Percentiles rank a stretch among this genome's conserved stretches.
These are phyloP conservation scores for Setaria italica DNA, from an alignment of 202 grass and related monocot genomes.

Conservation along the genomic window DNA sequence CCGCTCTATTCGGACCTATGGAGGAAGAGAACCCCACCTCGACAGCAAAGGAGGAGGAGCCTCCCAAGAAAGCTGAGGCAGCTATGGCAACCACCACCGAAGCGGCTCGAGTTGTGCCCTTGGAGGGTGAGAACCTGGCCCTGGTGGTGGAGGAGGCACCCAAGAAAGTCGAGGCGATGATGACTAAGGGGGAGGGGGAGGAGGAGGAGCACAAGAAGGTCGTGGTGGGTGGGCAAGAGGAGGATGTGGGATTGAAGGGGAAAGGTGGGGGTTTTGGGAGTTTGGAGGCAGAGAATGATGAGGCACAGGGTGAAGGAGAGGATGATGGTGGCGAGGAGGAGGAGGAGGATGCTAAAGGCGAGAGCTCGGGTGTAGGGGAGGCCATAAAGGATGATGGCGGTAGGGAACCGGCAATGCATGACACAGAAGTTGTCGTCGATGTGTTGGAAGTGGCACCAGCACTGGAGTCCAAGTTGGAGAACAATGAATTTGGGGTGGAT, in stretches of 20 bases:
- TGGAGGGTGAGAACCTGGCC: background rate
- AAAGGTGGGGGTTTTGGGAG: background rate
- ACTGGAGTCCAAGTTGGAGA: background rate
- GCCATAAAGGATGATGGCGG: background rate
- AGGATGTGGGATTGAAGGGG: slow-evolving; percentile 34
- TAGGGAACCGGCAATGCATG: slow-evolving; percentile 2
- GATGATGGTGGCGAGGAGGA: background rate
- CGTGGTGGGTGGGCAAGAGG: background rate
- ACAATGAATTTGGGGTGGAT: slow-evolving; percentile 38
- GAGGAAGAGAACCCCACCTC: background rate
- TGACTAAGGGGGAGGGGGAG: background rate
- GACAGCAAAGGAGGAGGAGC: background rate
- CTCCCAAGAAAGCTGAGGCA: background rate
- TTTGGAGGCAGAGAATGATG: slow-evolving; percentile 9
- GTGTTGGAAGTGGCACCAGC: background rate
- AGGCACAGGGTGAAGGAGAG: background rate
- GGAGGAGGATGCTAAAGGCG: background rate
- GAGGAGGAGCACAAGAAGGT: background rate
- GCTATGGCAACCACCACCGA: slow-evolving; percentile 32
- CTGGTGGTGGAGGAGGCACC: slow-evolving; percentile 3
- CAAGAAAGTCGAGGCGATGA: slow-evolving; percentile 8
- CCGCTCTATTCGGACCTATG: background rate
- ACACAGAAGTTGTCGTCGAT: background rate
- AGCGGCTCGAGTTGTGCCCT: background rate
- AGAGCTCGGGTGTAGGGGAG: background rate